A percentile compares a stretch with the other conserved stretches of the same genome.
These are phyloP conservation scores for Pseudoscleropodium purum DNA, from an alignment of 225 moss, liverwort and hornwort genomes.

Conservation along the genomic window DNA sequence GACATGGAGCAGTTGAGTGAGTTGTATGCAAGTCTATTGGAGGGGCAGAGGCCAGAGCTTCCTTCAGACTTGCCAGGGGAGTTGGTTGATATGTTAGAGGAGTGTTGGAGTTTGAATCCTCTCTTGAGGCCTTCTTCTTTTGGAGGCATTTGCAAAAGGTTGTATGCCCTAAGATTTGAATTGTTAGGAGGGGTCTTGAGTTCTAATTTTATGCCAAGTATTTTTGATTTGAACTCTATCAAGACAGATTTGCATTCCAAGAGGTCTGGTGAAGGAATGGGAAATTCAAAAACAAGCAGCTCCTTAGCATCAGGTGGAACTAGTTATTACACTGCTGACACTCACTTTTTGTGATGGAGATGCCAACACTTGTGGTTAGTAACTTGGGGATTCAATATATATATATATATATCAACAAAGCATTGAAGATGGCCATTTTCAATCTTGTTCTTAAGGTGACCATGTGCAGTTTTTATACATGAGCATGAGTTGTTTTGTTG, in stretches of 20 bases:
- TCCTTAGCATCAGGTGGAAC: background rate
- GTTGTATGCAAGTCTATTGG: fast-evolving
- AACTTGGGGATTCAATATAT: background rate
- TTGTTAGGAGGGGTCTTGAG: too few species aligned
- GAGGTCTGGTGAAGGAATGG: background rate
- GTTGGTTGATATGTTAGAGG: background rate
- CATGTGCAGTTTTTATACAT: too few species aligned
- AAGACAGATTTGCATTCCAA: fast-evolving
- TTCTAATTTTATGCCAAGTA: too few species aligned
- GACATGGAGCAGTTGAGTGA: background rate
- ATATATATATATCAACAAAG: background rate
- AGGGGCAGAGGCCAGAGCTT: background rate
- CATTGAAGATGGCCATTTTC: too few species aligned
- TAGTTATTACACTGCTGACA: background rate
- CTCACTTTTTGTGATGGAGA: background rate
- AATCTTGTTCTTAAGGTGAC: too few species aligned
- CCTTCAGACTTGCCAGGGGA: fast-evolving
- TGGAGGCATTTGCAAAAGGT: fast-evolving
- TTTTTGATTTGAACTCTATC: fast-evolving
- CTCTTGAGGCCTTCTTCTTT: fast-evolving
- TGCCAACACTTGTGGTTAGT: fast-evolving
- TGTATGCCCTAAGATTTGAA: fast-evolving
- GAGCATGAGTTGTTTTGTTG: too few species aligned
- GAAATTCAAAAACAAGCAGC: background rate
- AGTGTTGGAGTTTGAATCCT: background rate